Evolutionary conservation across 2,329 filamentous ascomycete genomes (phyloP).

Genomic region (Chrysoporthe austroafricana): DNA sequence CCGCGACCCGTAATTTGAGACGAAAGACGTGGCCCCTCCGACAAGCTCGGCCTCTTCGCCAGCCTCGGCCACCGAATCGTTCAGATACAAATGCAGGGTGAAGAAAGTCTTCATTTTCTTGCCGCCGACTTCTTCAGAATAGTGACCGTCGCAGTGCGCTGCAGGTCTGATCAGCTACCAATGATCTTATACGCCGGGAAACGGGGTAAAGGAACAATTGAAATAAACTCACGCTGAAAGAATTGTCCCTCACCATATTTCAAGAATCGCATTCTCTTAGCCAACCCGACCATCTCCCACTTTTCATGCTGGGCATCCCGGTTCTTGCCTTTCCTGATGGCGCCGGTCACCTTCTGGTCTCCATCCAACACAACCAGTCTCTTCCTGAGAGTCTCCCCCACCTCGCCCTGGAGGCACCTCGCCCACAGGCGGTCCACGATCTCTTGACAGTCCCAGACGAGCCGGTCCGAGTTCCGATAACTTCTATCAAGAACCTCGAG

Average conservation of each 20-base stretch:
- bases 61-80: slow-evolving; percentile 50
- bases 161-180: slow-evolving; percentile 26
- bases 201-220: neutral
- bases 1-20: slow-evolving; percentile 47
- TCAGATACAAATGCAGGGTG: slow-evolving; percentile 61
- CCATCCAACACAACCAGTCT: slow-evolving; percentile 42
- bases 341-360: slow-evolving; percentile 39
- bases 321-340: slow-evolving; percentile 22
- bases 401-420: slow-evolving; percentile 53
- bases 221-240: slow-evolving; percentile 57
- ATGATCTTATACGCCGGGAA: neutral
- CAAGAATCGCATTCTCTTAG: slow-evolving; percentile 76
- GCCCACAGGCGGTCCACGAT: slow-evolving; percentile 67
- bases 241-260: slow-evolving; percentile 74
- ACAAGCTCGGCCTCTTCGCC: slow-evolving; percentile 42
- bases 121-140: slow-evolving; percentile 56
- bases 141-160: slow-evolving; percentile 72
- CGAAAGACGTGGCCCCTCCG: slow-evolving; percentile 61
- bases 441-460: slow-evolving; percentile 71
- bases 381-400: slow-evolving; percentile 47
- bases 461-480: slow-evolving; percentile 72
- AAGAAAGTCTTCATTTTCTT: slow-evolving; percentile 51
- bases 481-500: slow-evolving; percentile 59
- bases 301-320: slow-evolving; percentile 29
- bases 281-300: slow-evolving; percentile 59